These are phyloP conservation scores for Pleurotus ostreatus DNA, from an alignment of 768 basidiomycete species.

Conservation along the genomic window DNA sequence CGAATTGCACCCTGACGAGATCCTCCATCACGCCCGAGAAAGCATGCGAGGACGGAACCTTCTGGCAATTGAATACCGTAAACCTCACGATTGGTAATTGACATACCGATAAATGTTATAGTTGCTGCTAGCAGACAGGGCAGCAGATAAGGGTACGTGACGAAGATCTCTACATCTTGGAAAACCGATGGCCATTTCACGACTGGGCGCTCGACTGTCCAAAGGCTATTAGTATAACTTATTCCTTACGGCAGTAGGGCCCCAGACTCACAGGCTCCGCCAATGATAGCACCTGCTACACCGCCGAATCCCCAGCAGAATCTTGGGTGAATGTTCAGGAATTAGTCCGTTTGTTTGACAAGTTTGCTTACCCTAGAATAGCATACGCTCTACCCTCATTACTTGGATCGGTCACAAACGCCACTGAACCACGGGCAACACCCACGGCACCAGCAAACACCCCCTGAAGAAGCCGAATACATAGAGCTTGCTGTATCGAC, in stretches of 20 bases:
- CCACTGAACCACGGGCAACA: constrained; percentile 85
- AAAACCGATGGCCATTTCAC: constrained; percentile 84
- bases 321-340: constrained; percentile 28
- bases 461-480: constrained; percentile 84
- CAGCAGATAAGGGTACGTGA: constrained; percentile 84
- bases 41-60: constrained; percentile 87
- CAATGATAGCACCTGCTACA: constrained; percentile 84
- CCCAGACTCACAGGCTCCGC: constrained; percentile 65
- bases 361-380: constrained; percentile 64
- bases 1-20: constrained; percentile 83
- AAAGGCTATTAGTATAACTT: constrained; percentile 2
- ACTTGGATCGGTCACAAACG: constrained; percentile 82
- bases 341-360: too few species aligned
- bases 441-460: constrained; percentile 93
- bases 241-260: neutral
- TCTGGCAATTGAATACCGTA: neutral
- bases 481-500: constrained; percentile 75
- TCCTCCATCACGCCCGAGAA: constrained; percentile 89
- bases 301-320: constrained; percentile 98
- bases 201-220: constrained; percentile 75
- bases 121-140: constrained; percentile 77
- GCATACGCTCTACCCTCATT: constrained; percentile 97
- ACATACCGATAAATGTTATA: constrained; percentile 68
- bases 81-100: constrained; percentile 7
- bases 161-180: constrained; percentile 60